Evolutionary conservation across 2,329 filamentous ascomycete species (phyloP), one percentile per base, ranked within the genome.

Genomic region (Epichloe coenophiala): DNA sequence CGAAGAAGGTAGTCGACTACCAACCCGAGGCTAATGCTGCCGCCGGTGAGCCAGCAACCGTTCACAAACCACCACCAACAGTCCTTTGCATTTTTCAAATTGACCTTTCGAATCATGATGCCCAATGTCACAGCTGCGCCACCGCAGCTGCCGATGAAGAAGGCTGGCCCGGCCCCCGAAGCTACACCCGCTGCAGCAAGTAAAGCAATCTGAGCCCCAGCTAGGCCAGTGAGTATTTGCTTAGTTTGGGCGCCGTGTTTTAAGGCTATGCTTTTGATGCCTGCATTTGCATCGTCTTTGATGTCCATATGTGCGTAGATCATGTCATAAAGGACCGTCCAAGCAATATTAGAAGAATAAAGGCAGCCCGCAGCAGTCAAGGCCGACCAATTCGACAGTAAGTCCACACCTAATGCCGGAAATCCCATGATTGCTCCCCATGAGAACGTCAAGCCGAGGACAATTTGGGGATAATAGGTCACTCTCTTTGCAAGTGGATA

Each of bases 231-330:
- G 51, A 95, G 68, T 8, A 94, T 81, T 48, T 80, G 70, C 66
- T 93, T 94, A 1, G 87, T 90, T 54, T 89, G 76, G 5, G 77
- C 74, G 55, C 86, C 83, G 58, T 94, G 87, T 63, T 84, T 84
- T 39, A 94, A 71, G 1, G 86, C 88, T 58, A 94, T 93, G 60
- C 83, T 88, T 71, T 91, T 94, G 68, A 95, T 93, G 8, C 88
- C 89, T 0, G 84, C 88, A 65, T 88, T 89, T 54, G 75, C 81
- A 61, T 95, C 88, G 59, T 95, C 88, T 60, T 83, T 83, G 64
- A 91, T 84, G 60, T 95, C 88, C 82, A 93, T 91, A 63, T 94
- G 88, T 13, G 88, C 88, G 65, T 95, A 95, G 35, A 95, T 88
- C 80, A 93, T 94, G 64, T 95, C 88, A 65, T 94, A 95, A 39